A percentile compares a stretch with the other conserved stretches of the same genome.
These are phyloP conservation scores for Simplicillium sp. DNA, from an alignment of 2,329 filamentous ascomycete genomes.

Conservation along the genomic window DNA sequence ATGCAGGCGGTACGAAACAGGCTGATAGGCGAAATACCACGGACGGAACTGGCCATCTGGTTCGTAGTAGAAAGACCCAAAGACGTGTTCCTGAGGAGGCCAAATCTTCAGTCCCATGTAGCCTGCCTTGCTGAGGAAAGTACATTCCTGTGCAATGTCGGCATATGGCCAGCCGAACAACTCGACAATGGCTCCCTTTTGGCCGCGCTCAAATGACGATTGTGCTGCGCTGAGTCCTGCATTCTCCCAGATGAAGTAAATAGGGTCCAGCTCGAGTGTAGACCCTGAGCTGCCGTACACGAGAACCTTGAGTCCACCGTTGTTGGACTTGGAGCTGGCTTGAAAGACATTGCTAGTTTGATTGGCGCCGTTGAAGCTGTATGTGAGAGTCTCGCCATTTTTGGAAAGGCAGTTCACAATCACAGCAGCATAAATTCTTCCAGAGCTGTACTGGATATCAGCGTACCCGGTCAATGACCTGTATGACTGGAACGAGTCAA, in stretches of 20 bases:
- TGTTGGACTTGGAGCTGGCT: background rate
- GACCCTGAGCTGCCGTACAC: conserved; percentile 1
- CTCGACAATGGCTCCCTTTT: conserved; percentile 3
- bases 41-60: conserved; percentile 3
- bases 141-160: conserved; percentile 2
- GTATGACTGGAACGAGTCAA: conserved; percentile 3
- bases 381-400: background rate
- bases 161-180: conserved; percentile 4
- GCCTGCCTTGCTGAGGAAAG: background rate
- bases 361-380: conserved; percentile 3
- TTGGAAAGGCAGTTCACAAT: conserved; percentile 1
- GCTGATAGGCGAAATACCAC: conserved; percentile 4
- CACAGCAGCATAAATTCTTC: background rate
- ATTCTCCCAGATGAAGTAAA: conserved; percentile 3
- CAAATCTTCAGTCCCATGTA: conserved; percentile 3
- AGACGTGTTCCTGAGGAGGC: conserved; percentile 2
- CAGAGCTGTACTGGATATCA: conserved; percentile 2
- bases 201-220: background rate
- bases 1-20: conserved; percentile 2
- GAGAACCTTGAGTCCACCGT: background rate
- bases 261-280: background rate
- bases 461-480: conserved; percentile 1
- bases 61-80: conserved; percentile 1
- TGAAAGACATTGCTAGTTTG: conserved; percentile 3
- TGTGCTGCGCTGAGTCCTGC: background rate